Evolutionary conservation across 768 basidiomycete species (phyloP), one percentile per base, ranked within the genome.

Genomic region (Phanerodontia chrysosporium): DNA sequence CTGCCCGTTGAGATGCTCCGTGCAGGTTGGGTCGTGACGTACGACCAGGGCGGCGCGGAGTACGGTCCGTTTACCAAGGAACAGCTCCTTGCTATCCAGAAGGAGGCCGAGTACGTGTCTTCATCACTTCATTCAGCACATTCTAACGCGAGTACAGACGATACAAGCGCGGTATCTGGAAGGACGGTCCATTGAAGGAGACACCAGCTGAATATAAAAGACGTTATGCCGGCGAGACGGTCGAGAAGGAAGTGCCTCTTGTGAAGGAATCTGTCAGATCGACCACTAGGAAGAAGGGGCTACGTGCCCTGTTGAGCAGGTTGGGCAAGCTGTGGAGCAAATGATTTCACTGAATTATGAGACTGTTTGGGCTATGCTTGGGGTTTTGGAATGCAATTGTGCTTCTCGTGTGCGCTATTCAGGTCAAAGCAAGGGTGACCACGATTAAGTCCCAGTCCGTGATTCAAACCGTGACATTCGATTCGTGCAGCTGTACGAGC

Each of bases 161-260:
- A 35, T 80, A 81, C 29, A 81, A 80, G 53, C 74, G 77, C 59
- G 94, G 94, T 0, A 89, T 94, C 79, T 96, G 93, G 93, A 75
- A 72, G 27, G 62, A 79, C 2, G 84, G 84, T 1, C 66, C 64
- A 0, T 64, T 62, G 5, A 74, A 75, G 14, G 94, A 95, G 64
- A 83, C 82, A 8, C 94, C 94, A 0, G 81, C 85, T 0, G 86
- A 89, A 51, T 95, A 90, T 71, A 95, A 97, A 74, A 83, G 83
- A 32, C 78, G 90, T 35, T 72, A 85, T 64, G 79, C 81, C 10
- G 30, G 45, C 0, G 49, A 44, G 13, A 45, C 44, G 24, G 48
- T 42, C 14, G 58, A 9, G 6, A 18, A 28, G 44, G 29, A 21
- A 6, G 29, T 32, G 18, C 28, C 49, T 32, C 29, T 10, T 9